Evolutionary conservation across 176 grass and related monocot species (phyloP).

Genomic region (Cenchrus purpureus): DNA sequence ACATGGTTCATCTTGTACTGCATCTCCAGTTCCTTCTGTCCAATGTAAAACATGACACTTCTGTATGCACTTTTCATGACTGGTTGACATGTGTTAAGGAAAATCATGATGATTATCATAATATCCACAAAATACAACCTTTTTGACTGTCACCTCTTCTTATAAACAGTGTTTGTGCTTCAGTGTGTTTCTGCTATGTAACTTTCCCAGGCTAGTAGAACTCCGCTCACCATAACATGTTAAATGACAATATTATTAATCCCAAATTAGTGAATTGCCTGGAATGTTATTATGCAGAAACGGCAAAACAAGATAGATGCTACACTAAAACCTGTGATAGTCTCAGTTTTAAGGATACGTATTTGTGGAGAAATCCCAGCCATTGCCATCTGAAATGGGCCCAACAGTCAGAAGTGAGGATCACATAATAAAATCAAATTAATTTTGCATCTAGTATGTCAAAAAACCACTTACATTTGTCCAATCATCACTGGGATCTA

Average conservation of each 20-base stretch:
- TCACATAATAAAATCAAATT: constrained; percentile 46
- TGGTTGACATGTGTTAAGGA: constrained; percentile 47
- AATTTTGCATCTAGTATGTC: background rate
- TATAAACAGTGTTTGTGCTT: background rate
- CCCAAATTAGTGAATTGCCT: background rate
- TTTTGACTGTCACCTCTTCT: constrained; percentile 29
- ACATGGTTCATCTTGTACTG: constrained; percentile 86
- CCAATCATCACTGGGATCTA: constrained; percentile 87
- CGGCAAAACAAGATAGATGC: constrained; percentile 11
- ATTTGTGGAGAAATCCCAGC: constrained; percentile 86
- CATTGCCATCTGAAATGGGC: constrained; percentile 81
- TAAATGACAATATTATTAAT: background rate
- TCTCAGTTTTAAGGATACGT: constrained; percentile 60
- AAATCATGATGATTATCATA: constrained; percentile 27
- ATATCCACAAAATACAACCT: constrained; percentile 33
- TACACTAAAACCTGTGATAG: background rate
- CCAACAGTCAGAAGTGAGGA: constrained; percentile 37
- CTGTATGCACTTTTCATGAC: constrained; percentile 86
- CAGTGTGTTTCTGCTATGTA: background rate
- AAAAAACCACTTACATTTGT: constrained; percentile 71
- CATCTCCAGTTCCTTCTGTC: constrained; percentile 95
- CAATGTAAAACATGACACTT: constrained; percentile 88
- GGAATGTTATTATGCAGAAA: constrained; percentile 20
- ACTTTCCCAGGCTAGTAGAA: background rate
- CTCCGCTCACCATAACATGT: background rate